These are phyloP conservation scores for Beauveria pseudobassiana DNA, from an alignment of 2,329 filamentous ascomycete genomes.

Conservation along the genomic window DNA sequence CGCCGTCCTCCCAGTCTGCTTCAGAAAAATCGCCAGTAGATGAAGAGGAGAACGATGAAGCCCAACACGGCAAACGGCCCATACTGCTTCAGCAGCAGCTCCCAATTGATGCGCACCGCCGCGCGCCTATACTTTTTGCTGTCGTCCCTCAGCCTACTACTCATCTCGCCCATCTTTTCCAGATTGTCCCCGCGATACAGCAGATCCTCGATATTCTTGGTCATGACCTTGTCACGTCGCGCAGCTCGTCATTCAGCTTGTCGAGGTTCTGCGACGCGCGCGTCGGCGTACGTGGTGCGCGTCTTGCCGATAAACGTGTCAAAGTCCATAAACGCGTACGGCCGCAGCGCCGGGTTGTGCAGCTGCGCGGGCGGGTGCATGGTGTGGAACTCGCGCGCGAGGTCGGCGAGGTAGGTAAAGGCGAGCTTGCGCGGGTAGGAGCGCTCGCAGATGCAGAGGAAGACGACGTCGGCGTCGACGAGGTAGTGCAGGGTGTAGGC, in stretches of 20 bases:
- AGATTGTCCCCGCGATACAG: constrained; percentile 90
- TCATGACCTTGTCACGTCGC: constrained; percentile 99
- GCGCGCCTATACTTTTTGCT: constrained; percentile 90
- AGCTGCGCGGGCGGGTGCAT: constrained; percentile 72
- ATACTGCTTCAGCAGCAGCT: constrained; percentile 92
- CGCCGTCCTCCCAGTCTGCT: neutral
- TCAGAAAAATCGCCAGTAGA: constrained; percentile 92
- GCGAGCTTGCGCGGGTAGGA: constrained; percentile 97
- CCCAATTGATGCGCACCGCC: constrained; percentile 96
- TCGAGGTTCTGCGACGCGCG: constrained; percentile 84
- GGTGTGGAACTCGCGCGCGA: constrained; percentile 82
- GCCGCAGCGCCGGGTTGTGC: constrained; percentile 65
- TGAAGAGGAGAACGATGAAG: constrained; percentile 75
- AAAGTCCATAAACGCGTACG: constrained; percentile 96
- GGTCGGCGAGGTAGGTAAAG: constrained; percentile 94
- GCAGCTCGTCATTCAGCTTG: constrained; percentile 91
- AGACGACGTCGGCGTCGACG: constrained; percentile 75
- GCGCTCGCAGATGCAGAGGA: constrained; percentile 86
- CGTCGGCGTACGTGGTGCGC: constrained; percentile 89
- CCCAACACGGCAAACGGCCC: constrained; percentile 79
- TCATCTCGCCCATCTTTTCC: constrained; percentile 96
- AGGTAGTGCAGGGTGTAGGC: constrained; percentile 83
- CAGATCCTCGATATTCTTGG: constrained; percentile 98
- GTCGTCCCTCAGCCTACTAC: constrained; percentile 78
- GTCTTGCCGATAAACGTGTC: constrained; percentile 94